Conservation (phyloP, 257 asterid species). For the Nicotiana tabacum region DNA sequence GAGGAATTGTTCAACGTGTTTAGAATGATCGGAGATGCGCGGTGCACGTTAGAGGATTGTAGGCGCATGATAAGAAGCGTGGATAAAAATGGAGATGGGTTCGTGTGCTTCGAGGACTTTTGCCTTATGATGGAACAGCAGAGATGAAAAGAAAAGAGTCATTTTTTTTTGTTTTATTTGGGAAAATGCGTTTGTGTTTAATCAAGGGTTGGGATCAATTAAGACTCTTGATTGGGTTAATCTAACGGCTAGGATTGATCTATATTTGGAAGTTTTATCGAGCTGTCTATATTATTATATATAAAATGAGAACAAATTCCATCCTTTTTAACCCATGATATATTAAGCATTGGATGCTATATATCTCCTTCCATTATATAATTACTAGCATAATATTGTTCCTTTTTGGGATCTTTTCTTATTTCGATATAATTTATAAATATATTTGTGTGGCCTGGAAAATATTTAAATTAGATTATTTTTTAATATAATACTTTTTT, state of each 20-base stretch:
- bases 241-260: slow-evolving; percentile 20
- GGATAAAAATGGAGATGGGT: slow-evolving; percentile 73
- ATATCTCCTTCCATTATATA: not conserved
- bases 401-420: not conserved
- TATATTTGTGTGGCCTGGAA: too few species aligned
- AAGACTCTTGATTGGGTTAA: slow-evolving; percentile 10
- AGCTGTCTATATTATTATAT: not conserved
- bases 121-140: slow-evolving; percentile 67
- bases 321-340: not conserved
- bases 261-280: not conserved
- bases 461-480: too few species aligned
- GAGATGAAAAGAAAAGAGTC: not conserved
- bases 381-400: not conserved
- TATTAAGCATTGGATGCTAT: not conserved
- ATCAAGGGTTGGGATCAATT: not conserved
- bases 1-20: slow-evolving; percentile 66
- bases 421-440: not conserved
- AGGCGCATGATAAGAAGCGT: slow-evolving; percentile 76
- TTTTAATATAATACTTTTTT: too few species aligned
- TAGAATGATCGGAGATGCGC: slow-evolving; percentile 50
- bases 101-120: slow-evolving; percentile 86
- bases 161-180: not conserved
- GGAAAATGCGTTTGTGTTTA: not conserved
- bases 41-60: slow-evolving; percentile 88
- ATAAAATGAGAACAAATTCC: not conserved